These are phyloP conservation scores for Lentinula sp. DNA, from an alignment of 768 basidiomycete species.

Conservation along the genomic window DNA sequence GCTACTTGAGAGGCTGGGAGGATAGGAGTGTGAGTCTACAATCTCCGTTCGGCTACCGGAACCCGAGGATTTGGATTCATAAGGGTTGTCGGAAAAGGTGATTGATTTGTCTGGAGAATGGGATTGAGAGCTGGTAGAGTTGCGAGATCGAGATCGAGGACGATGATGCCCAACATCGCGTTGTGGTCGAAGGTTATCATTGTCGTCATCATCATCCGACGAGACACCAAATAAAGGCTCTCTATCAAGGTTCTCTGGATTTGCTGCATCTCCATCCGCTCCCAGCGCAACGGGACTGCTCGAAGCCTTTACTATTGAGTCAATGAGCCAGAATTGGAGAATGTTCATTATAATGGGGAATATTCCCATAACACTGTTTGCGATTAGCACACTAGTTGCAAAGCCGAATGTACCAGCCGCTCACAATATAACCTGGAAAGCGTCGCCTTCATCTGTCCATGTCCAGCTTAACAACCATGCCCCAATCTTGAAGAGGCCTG, in stretches of 20 bases:
- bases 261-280: conserved; percentile 29
- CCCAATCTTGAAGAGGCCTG: conserved; percentile 67
- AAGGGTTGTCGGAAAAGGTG: conserved; percentile 20
- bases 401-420: conserved; percentile 21
- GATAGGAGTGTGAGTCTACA: conserved; percentile 50
- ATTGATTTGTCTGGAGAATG: conserved; percentile 20
- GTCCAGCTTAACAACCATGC: conserved; percentile 86
- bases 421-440: conserved; percentile 75
- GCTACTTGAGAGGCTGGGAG: conserved; percentile 47
- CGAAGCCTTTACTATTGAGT: conserved; percentile 84
- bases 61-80: conserved; percentile 34
- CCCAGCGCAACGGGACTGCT: conserved; percentile 31
- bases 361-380: conserved; percentile 75
- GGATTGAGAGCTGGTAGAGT: conserved; percentile 16
- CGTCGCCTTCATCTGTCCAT: conserved; percentile 52
- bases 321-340: conserved; percentile 92
- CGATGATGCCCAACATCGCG: conserved; percentile 44
- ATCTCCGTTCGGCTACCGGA: conserved; percentile 25
- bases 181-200: conserved; percentile 17
- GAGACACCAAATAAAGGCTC: conserved; percentile 58
- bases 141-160: conserved; percentile 21
- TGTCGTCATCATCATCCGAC: conserved; percentile 51
- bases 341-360: conserved; percentile 89
- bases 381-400: background rate
- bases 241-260: conserved; percentile 35